Evolutionary conservation across 495 filamentous ascomycete species (phyloP).

Genomic region (Cetradonia linearis): DNA sequence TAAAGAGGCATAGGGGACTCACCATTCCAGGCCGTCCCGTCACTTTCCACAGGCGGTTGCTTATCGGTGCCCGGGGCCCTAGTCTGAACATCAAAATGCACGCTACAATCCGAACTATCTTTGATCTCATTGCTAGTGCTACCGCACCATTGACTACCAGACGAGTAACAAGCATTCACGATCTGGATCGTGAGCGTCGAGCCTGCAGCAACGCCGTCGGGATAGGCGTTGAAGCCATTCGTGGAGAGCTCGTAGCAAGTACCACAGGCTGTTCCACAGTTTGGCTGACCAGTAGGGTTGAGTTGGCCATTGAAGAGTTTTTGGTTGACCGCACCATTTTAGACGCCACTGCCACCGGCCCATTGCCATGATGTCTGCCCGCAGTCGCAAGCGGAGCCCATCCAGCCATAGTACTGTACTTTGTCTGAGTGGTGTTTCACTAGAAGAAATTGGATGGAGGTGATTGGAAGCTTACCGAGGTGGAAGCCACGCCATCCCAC

Average conservation of each 20-base stretch:
- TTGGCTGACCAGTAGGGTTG: constrained; percentile 9
- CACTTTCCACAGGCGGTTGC: constrained; percentile 5
- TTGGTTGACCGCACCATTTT: constrained; percentile 19
- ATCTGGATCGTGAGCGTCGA: constrained; percentile 15
- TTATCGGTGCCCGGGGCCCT: not conserved
- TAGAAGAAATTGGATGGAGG: not conserved
- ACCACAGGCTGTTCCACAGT: constrained; percentile 17
- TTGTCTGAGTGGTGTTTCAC: not conserved
- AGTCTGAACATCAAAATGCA: constrained; percentile 22
- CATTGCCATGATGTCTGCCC: constrained; percentile 15
- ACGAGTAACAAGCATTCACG: constrained; percentile 16
- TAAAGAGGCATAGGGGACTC: not conserved
- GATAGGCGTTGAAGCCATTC: constrained; percentile 16
- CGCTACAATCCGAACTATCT: constrained; percentile 16
- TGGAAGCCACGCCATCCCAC: constrained; percentile 13
- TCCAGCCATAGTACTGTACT: constrained; percentile 16
- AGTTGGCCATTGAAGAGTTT: constrained; percentile 12
- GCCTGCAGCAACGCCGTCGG: constrained; percentile 8
- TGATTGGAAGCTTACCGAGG: constrained; percentile 5
- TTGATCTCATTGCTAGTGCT: constrained; percentile 9
- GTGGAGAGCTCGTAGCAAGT: constrained; percentile 21
- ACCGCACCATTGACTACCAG: constrained; percentile 13
- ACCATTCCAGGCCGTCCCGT: constrained; percentile 20
- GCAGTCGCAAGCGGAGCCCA: constrained; percentile 15
- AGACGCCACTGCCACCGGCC: constrained; percentile 11